Conservation (phyloP, 2,329 filamentous ascomycete species). For the Aureobasidium subglaciale region DNA sequence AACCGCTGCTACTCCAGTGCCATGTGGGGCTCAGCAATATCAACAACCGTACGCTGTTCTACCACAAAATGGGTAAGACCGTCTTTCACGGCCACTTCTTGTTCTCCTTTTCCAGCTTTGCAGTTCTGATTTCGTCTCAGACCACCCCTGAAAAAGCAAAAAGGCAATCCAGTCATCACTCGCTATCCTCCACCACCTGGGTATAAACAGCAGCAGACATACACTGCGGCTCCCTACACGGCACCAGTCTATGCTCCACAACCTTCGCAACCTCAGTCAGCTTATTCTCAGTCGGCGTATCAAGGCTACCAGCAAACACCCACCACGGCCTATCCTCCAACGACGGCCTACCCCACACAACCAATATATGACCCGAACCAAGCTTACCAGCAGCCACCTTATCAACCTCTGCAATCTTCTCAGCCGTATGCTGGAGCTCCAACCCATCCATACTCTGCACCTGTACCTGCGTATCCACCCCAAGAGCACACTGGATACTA, state of each 20-base stretch:
- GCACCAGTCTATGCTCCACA: constrained; percentile 8
- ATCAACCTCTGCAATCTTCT: background rate
- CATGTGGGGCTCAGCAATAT: constrained; percentile 23
- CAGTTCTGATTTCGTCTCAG: constrained; percentile 19
- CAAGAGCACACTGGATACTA: constrained; percentile 10
- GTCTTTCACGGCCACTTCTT: background rate
- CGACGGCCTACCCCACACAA: constrained; percentile 7
- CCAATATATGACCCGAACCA: constrained; percentile 7
- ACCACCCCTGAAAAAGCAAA: constrained; percentile 35
- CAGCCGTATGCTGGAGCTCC: background rate
- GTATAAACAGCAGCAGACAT: constrained; percentile 10
- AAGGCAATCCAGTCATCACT: constrained; percentile 43
- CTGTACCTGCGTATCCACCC: background rate
- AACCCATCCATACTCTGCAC: background rate
- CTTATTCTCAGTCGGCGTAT: constrained; percentile 16
- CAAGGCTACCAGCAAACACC: constrained; percentile 22
- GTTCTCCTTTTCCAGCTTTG: background rate
- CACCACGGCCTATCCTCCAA: background rate
- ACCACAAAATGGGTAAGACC: constrained; percentile 7
- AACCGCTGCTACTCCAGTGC: constrained; percentile 3
- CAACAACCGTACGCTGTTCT: constrained; percentile 18
- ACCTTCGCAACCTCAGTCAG: background rate
- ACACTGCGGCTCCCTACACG: constrained; percentile 9
- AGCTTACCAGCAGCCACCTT: constrained; percentile 18
- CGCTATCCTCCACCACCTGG: constrained; percentile 42